Evolutionary conservation across 306 rosid species (phyloP).

Genomic region (Alnus glutinosa): DNA sequence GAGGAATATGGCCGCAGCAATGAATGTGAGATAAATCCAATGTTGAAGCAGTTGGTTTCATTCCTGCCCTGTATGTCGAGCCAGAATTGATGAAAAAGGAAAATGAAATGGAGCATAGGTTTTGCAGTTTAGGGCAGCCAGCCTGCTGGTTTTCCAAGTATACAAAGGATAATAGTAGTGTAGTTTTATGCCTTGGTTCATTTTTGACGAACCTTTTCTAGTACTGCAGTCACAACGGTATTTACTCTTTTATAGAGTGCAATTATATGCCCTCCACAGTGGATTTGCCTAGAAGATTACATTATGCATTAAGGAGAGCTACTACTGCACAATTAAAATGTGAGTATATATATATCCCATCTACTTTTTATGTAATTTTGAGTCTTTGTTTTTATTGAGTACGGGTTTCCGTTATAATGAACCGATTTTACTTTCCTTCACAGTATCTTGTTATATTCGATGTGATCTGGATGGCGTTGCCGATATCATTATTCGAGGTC

Average conservation of each 20-base stretch:
- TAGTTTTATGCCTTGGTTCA: slow-evolving; percentile 47
- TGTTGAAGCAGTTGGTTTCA: slow-evolving; percentile 32
- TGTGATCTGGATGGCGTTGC: slow-evolving; percentile 34
- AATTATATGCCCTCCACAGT: slow-evolving; percentile 39
- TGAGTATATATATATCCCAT: slow-evolving; percentile 46
- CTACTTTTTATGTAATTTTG: background rate
- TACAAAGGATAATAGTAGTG: slow-evolving; percentile 49
- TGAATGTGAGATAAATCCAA: slow-evolving; percentile 76
- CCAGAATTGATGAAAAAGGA: slow-evolving; percentile 45
- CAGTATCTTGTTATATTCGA: slow-evolving; percentile 36
- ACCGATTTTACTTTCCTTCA: slow-evolving; percentile 4
- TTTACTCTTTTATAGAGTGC: slow-evolving; percentile 36
- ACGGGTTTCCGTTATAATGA: background rate
- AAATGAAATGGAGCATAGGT: slow-evolving; percentile 48
- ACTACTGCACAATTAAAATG: slow-evolving; percentile 36
- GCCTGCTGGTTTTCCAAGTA: slow-evolving; percentile 41
- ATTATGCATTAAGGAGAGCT: slow-evolving; percentile 35
- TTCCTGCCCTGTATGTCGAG: slow-evolving; percentile 44
- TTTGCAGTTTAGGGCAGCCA: slow-evolving; percentile 52
- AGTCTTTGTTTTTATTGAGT: too few species aligned
- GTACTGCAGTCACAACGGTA: slow-evolving; percentile 43
- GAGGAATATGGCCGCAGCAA: slow-evolving; percentile 90
- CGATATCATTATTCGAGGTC: slow-evolving; percentile 26
- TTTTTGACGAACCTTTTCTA: slow-evolving; percentile 35
- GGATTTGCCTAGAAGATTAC: slow-evolving; percentile 44